phyloP scores from a whole-genome alignment of 1,284 basidiomycete genomes.

The Hortiboletus rubellus region DNA sequence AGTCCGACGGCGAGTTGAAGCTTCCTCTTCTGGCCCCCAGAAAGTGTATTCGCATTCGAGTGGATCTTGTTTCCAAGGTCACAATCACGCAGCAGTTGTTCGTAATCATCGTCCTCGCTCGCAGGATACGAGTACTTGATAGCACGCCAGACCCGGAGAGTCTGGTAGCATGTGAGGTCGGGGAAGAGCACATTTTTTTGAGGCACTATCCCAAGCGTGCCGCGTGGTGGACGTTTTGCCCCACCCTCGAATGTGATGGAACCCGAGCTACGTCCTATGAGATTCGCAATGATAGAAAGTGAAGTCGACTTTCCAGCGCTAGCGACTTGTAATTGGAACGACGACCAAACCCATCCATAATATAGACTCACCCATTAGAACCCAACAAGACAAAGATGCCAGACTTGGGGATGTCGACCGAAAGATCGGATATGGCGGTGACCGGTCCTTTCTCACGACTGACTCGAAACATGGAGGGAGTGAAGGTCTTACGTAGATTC shows the following conservation, averaged over 20 bases:
- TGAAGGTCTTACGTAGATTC: constrained; percentile 60
- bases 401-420: constrained; percentile 62
- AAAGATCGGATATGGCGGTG: constrained; percentile 63
- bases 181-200: constrained; percentile 84
- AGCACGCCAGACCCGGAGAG: constrained; percentile 69
- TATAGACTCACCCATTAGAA: constrained; percentile 58
- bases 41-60: constrained; percentile 63
- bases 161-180: constrained; percentile 73
- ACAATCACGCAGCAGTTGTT: constrained; percentile 66
- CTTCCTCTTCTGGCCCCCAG: constrained; percentile 82
- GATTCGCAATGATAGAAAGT: constrained; percentile 64
- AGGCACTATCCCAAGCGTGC: constrained; percentile 73
- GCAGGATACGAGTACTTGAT: constrained; percentile 62
- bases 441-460: constrained; percentile 42
- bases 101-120: constrained; percentile 44
- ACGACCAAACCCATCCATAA: not conserved
- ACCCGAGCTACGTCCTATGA: constrained; percentile 60
- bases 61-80: constrained; percentile 69
- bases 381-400: constrained; percentile 78
- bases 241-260: constrained; percentile 64
- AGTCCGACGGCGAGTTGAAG: constrained; percentile 77
- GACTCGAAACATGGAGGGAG: constrained; percentile 40
- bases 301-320: constrained; percentile 82
- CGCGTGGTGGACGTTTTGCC: constrained; percentile 50
- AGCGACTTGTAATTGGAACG: constrained; percentile 9